Evolutionary conservation across 176 grass and related monocot species (phyloP), one percentile per base, ranked within the genome.

Genomic region (Rhynchospora pubera): DNA sequence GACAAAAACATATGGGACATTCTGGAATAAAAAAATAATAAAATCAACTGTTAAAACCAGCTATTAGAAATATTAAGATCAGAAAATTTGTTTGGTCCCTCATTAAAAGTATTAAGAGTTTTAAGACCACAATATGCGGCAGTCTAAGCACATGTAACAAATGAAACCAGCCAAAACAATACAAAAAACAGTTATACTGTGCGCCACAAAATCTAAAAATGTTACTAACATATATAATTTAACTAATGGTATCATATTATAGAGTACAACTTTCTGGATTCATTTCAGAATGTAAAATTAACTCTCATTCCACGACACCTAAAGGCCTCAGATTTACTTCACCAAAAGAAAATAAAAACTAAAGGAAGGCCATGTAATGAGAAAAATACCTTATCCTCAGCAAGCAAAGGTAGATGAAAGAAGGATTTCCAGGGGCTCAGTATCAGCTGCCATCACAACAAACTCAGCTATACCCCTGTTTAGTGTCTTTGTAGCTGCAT

Each of bases 401-500:
- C 92, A 32, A 94, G 76, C 70, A 94, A 86, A 14, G 92, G 92
- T 6, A 94, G 90, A 75, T 94, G 92, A n/a, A 43, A 94, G 92
- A 32, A 94, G 92, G 85, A 94, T 94, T 83, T 94, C 92, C 6
- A 94, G 85, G 4, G 92, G 92, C 83, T 94, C 92, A n/a, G 92
- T 88, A 82, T 94, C 92, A 1, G 92, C 92, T 47, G 92, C 92
- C 92, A 94, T 94, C 79, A 94, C 92, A 26, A 94, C 89, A 62
- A 94, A 94, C 90, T 94, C 92, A 5, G 92, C 89, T 63, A 94
- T 91, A 16, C 92, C 92, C 83, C 92, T 91, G 63, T 94, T 94
- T 67, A 94, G 81, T 51, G 92, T 94, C 87, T 94, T 94, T 6
- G 92, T 94, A 18, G 92, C 92, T 94, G 78, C 1, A 8, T 15